Base-by-base conservation (phyloP, 1,139 yeast species). In the Sugiyamaella grinbergsii region DNA sequence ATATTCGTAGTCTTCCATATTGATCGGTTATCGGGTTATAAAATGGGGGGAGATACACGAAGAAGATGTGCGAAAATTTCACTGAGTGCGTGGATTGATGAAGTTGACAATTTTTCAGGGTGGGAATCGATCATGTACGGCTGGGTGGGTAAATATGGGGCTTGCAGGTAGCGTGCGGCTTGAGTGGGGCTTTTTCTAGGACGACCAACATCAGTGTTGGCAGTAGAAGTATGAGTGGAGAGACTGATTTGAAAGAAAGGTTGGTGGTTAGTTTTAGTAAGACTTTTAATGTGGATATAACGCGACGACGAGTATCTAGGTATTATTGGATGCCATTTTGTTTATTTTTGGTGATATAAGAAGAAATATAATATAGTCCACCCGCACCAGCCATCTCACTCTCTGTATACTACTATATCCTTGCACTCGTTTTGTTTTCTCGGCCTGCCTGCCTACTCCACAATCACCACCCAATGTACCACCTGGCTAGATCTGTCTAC, bases 401-500 rank as follows among this genome's bases (percentile, higher is more conserved):
- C n/a, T n/a, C n/a, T n/a, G n/a, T n/a, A n/a, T n/a, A n/a, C n/a
- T n/a, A n/a, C n/a, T n/a, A n/a, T n/a, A n/a, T n/a, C n/a, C n/a
- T n/a, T n/a, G n/a, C n/a, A n/a, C n/a, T n/a, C n/a, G n/a, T n/a
- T n/a, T n/a, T n/a, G n/a, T n/a, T n/a, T n/a, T n/a, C n/a, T n/a
- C n/a, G n/a, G n/a, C n/a, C n/a, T n/a, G n/a, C n/a, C n/a, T n/a
- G n/a, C n/a, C n/a, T 29, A 29, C 33, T 29, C 3, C 13, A 29
- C n/a, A 7, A 29, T 29, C 33, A 16, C 37, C 23, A 10, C 23
- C 37, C 4, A 29, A 83, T 84, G 90, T 84, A 82, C 65, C 91
- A 84, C 63, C 69, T 84, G 39, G 82, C 76, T 2, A 78, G 77
- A 59, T 81, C 87, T 3, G 62, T 84, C 2, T 83, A 82, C 59